These are phyloP conservation scores for Hibiscus mutabilis DNA, from an alignment of 345 rosid genomes.

Conservation along the genomic window DNA sequence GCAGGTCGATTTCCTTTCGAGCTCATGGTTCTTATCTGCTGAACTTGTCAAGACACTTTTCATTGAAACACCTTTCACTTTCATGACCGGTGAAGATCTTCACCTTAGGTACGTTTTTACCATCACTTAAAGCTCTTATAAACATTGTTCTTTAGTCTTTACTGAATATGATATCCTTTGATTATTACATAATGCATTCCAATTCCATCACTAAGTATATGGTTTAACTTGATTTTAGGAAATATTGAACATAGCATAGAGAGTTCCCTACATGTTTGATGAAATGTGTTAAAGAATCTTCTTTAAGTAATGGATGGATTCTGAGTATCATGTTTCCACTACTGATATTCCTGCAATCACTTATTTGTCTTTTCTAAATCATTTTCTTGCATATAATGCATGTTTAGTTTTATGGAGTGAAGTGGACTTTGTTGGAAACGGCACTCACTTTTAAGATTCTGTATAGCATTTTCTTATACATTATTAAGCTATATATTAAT, in stretches of 20 bases:
- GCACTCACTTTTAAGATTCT: conserved; percentile 23
- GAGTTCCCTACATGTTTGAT: background rate
- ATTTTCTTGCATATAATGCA: conserved; percentile 2
- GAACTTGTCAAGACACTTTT: conserved; percentile 86
- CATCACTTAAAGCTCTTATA: background rate
- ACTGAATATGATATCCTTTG: background rate
- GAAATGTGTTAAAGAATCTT: conserved; percentile 17
- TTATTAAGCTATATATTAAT: background rate
- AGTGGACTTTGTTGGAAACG: conserved; percentile 8
- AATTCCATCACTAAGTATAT: background rate
- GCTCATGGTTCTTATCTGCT: conserved; percentile 94
- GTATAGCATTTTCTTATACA: conserved; percentile 18
- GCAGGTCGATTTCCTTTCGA: conserved; percentile 94
- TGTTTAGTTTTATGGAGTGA: background rate
- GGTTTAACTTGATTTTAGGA: background rate
- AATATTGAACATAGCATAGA: background rate
- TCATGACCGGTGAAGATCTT: conserved; percentile 95
- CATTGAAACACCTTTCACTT: conserved; percentile 83
- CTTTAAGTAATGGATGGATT: conserved; percentile 5
- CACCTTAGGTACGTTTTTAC: conserved; percentile 61
- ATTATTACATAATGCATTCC: background rate
- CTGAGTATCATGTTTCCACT: conserved; percentile 18
- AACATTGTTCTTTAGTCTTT: background rate
- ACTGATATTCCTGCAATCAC: conserved; percentile 13
- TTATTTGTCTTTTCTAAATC: conserved; percentile 22